phyloP scores from a whole-genome alignment of 2,329 filamentous ascomycete genomes.

The Aspergillus sp. region DNA sequence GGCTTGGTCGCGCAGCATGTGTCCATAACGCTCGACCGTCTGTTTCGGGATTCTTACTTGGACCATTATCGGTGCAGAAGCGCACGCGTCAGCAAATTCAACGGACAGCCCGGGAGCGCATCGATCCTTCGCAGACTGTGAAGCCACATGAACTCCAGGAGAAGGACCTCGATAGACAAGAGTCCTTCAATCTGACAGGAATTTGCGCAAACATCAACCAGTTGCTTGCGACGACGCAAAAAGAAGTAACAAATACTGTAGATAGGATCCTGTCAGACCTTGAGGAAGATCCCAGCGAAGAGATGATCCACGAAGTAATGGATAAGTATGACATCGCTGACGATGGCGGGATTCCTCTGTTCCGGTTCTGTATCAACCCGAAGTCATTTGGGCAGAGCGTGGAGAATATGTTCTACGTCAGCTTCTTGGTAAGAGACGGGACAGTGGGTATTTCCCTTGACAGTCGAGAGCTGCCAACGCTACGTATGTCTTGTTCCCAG shows the following conservation, averaged over 20 bases:
- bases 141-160: constrained; percentile 69
- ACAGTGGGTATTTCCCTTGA: constrained; percentile 67
- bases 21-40: constrained; percentile 65
- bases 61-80: constrained; percentile 82
- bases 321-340: constrained; percentile 56
- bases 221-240: constrained; percentile 44
- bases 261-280: constrained; percentile 35
- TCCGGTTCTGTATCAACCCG: constrained; percentile 86
- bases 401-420: constrained; percentile 94
- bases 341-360: constrained; percentile 65
- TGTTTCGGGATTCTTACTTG: constrained; percentile 74
- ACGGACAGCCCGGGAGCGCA: constrained; percentile 60
- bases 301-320: constrained; percentile 47
- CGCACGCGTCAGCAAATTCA: constrained; percentile 63
- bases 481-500: constrained; percentile 53
- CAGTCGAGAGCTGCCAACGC: constrained; percentile 62
- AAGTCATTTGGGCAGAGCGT: constrained; percentile 86
- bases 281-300: constrained; percentile 25
- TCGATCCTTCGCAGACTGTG: constrained; percentile 58
- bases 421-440: constrained; percentile 85
- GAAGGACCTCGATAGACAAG: constrained; percentile 65
- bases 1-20: constrained; percentile 70
- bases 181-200: constrained; percentile 68
- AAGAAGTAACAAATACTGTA: constrained; percentile 40
- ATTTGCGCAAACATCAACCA: constrained; percentile 68